Percentiles rank a stretch among this genome's conserved stretches.
Evolutionary conservation across 75 land plant genomes (phyloP).

Genomic region (Isoetes taiwanensis): DNA sequence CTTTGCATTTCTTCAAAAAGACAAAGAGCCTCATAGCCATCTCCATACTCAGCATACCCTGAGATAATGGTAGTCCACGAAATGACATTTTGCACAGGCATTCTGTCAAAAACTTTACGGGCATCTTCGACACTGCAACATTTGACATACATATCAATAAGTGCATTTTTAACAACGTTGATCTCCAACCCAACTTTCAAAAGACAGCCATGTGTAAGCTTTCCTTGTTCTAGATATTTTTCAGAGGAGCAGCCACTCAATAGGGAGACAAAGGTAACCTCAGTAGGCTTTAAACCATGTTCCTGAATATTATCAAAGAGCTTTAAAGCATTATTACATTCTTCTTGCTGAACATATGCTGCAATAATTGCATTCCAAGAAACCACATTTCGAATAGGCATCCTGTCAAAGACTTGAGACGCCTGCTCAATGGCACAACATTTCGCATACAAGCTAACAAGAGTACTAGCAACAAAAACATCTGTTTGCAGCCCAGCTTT

Average conservation of each 20-base stretch:
- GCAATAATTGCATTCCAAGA: too few relatives aligned
- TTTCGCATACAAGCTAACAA: too few relatives aligned
- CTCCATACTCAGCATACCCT: conserved; percentile 13
- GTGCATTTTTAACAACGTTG: too few relatives aligned
- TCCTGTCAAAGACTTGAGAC: too few relatives aligned
- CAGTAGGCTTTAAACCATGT: not conserved
- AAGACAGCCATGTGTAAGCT: not conserved
- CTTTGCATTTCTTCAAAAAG: conserved; percentile 1
- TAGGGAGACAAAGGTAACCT: not conserved
- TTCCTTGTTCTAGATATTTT: not conserved
- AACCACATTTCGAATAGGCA: too few relatives aligned
- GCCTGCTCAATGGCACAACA: too few relatives aligned
- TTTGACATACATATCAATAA: too few relatives aligned
- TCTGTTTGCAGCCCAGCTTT: too few relatives aligned
- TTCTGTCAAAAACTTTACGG: not conserved
- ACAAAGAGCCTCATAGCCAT: conserved; percentile 5
- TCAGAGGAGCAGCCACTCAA: not conserved
- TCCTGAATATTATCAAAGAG: not conserved
- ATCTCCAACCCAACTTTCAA: too few relatives aligned
- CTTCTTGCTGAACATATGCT: too few relatives aligned
- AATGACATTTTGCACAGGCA: not conserved
- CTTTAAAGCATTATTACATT: not conserved
- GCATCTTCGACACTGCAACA: too few relatives aligned
- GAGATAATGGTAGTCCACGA: conserved; percentile 17
- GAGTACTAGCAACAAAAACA: too few relatives aligned